Percentiles rank a stretch among this genome's conserved stretches.
phyloP scores from a whole-genome alignment of 495 filamentous ascomycete species.

The Aspergillus nidulans region DNA sequence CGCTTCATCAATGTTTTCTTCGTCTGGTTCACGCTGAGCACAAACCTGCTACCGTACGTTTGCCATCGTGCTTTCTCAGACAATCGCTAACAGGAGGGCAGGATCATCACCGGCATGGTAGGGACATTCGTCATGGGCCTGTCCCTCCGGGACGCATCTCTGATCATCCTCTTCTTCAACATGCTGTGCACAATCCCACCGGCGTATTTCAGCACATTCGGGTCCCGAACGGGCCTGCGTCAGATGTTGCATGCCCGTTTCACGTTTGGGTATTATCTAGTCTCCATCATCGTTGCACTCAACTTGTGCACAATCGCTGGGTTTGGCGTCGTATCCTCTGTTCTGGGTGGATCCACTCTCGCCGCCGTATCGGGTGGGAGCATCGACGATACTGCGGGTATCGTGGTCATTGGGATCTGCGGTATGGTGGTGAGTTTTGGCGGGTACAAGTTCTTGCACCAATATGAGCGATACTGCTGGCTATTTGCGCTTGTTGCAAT shows the following conservation, averaged over 20 bases:
- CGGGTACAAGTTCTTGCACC: slow-evolving; percentile 49
- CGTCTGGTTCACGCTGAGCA: slow-evolving; percentile 23
- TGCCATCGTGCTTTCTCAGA: slow-evolving; percentile 9
- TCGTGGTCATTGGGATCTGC: slow-evolving; percentile 46
- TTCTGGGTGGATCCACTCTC: slow-evolving; percentile 42
- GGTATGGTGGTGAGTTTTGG: slow-evolving; percentile 46
- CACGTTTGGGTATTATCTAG: slow-evolving; percentile 44
- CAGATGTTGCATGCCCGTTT: slow-evolving; percentile 55
- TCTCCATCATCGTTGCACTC: slow-evolving; percentile 15
- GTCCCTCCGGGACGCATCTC: slow-evolving; percentile 39
- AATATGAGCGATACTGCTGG: slow-evolving; percentile 54
- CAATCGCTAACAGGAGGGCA: slow-evolving; percentile 14
- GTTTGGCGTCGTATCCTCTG: slow-evolving; percentile 10
- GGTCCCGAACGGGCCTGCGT: slow-evolving; percentile 48
- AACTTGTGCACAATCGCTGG: slow-evolving; percentile 14
- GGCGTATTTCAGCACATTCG: slow-evolving; percentile 49
- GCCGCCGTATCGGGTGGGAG: slow-evolving; percentile 47
- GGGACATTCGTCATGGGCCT: slow-evolving; percentile 46
- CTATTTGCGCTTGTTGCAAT: slow-evolving; percentile 52
- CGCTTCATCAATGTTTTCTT: slow-evolving; percentile 36
- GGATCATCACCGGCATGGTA: slow-evolving; percentile 54
- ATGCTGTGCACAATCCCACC: slow-evolving; percentile 43
- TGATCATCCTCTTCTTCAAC: slow-evolving; percentile 55
- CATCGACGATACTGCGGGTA: slow-evolving; percentile 45
- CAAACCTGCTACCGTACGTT: slow-evolving; percentile 10